phyloP scores from a whole-genome alignment of 2,329 filamentous ascomycete genomes.

The Pseudogymnoascus destructans region DNA sequence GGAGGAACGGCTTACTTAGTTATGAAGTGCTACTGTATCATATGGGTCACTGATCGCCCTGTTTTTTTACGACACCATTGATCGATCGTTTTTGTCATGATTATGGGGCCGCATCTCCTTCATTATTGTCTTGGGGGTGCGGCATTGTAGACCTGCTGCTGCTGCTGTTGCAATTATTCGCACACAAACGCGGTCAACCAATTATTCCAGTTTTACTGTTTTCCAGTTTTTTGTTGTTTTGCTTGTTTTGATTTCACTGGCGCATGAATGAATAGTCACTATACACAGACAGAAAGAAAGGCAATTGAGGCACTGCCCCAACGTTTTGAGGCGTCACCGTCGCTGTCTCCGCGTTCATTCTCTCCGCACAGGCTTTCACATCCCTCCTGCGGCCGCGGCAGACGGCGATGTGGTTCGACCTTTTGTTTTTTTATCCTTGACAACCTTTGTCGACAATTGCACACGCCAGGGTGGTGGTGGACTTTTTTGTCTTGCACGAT shows the following conservation, averaged over 20 bases:
- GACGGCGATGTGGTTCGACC: not conserved
- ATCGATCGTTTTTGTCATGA: not conserved
- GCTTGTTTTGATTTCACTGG: constrained; percentile 4
- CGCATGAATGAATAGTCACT: constrained; percentile 1
- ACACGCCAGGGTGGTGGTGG: not conserved
- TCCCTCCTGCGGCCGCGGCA: not conserved
- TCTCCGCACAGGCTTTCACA: not conserved
- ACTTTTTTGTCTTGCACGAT: not conserved
- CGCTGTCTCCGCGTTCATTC: not conserved
- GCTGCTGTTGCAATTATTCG: not conserved
- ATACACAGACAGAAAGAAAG: constrained; percentile 4
- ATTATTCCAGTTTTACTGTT: not conserved
- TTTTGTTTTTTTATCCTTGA: not conserved
- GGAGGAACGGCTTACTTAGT: constrained; percentile 16
- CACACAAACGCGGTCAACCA: not conserved
- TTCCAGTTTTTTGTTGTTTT: constrained; percentile 4
- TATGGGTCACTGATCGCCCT: constrained; percentile 24
- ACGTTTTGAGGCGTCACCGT: not conserved
- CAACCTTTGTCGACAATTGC: not conserved
- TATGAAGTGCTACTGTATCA: constrained; percentile 24
- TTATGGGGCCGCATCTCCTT: not conserved
- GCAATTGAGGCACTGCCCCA: not conserved
- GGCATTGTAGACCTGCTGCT: not conserved
- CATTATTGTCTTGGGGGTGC: not conserved
- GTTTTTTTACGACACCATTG: constrained; percentile 10